Evolutionary conservation across 164 flowering plant species (phyloP), one percentile per base, ranked within the genome.

Genomic region (Vitis labrusca): DNA sequence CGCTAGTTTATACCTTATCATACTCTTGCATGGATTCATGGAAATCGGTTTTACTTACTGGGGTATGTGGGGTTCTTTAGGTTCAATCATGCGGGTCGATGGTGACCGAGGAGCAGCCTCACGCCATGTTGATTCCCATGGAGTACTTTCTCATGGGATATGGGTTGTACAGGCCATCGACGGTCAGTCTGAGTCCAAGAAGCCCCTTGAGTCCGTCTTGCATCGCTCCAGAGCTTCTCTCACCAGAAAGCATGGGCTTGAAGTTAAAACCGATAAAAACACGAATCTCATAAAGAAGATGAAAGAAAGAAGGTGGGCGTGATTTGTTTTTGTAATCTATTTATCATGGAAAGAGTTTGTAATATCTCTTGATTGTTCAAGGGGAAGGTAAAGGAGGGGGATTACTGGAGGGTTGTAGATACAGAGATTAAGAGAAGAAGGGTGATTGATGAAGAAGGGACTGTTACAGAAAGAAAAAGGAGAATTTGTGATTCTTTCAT

Each of bases 31-130:
- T 76, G 11, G 49, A 37, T 61, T 2, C 29, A 3, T 9, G 59
- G 14, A 48, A 52, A 5, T 23, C 10, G 16, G 9, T 9, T 49
- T 53, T 13, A n/a, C 27, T 50, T 55, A 58, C 51, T 44, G n/a
- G 13, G 50, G 10, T 23, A 1, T 13, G 9, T 65, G 32, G 12
- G 17, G 32, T 61, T n/a, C 23, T 32, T 14, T 64, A 84, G 87
- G 88, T 85, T 59, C 83, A 81, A 69, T 76, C 72, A 5, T 85
- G 88, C 63, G 88, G 88, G 56, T 79, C 88, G 10, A 80, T 85
- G 79, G 88, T 85, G 61, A 82, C 88, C 17, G 88, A 85, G 72
- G 88, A 85, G 76, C 86, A 85, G 68, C 88, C 88, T 10, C 84
- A 80, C 55, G 88, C 85, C n/a, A 82, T 82, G 83, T 67, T 82